Evolutionary conservation across 2,329 filamentous ascomycete species (phyloP).

Genomic region (Ascocoryne sarcoides): DNA sequence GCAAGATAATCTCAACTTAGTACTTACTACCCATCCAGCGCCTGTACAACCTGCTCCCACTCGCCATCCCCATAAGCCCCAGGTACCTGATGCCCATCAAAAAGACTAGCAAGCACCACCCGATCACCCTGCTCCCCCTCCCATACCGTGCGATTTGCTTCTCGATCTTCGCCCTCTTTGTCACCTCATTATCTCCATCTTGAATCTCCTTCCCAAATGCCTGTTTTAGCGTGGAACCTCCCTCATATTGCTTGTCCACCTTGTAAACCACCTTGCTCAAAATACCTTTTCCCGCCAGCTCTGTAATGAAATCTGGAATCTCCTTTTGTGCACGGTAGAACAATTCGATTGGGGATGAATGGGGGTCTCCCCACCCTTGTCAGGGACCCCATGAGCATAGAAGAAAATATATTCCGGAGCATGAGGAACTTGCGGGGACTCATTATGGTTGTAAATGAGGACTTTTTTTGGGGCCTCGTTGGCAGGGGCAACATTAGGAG

Average conservation of each 20-base stretch:
- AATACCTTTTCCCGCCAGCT: conserved; percentile 37
- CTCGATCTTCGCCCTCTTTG: conserved; percentile 36
- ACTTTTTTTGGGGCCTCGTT: conserved; percentile 41
- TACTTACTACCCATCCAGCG: conserved; percentile 28
- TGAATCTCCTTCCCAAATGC: conserved; percentile 40
- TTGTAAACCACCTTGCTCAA: conserved; percentile 36
- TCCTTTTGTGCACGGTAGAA: conserved; percentile 37
- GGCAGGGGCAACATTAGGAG: conserved; percentile 37
- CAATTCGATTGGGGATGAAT: conserved; percentile 40
- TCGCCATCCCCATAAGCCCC: conserved; percentile 34
- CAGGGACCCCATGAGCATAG: conserved; percentile 30
- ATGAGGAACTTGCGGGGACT: conserved; percentile 42
- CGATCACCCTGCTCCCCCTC: conserved; percentile 37
- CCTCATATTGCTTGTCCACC: conserved; percentile 34
- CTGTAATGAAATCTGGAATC: conserved; percentile 37
- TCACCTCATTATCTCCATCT: conserved; percentile 36
- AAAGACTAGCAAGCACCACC: conserved; percentile 39
- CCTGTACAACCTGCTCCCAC: conserved; percentile 40
- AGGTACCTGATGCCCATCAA: conserved; percentile 37
- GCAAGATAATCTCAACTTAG: too few species aligned
- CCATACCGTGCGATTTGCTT: conserved; percentile 40
- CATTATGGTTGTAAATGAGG: conserved; percentile 42
- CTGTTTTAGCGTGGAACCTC: conserved; percentile 38
- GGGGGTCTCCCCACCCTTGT: conserved; percentile 34
- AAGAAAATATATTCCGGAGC: conserved; percentile 44